These are phyloP conservation scores for Isabelozyma heimii DNA, from an alignment of 805 yeast species.

Conservation along the genomic window DNA sequence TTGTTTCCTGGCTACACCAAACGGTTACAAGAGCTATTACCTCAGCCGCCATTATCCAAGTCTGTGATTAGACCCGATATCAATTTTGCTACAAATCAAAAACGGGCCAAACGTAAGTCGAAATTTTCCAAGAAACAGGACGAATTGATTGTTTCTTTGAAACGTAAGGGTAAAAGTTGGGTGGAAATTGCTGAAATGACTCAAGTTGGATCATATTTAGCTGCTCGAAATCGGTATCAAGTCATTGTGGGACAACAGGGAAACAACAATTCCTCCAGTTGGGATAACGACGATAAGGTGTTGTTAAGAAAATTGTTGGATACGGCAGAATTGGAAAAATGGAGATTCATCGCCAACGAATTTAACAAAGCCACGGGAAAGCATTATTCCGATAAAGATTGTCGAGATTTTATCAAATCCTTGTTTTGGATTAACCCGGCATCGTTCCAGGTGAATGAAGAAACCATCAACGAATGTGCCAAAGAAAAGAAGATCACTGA, in stretches of 20 bases:
- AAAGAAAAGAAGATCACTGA: conserved; percentile 37
- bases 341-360: conserved; percentile 64
- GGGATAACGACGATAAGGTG: conserved; percentile 56
- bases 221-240: conserved; percentile 77
- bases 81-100: conserved; percentile 39
- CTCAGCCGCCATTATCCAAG: conserved; percentile 48
- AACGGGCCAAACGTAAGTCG: conserved; percentile 59
- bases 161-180: conserved; percentile 66
- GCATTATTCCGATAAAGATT: conserved; percentile 48
- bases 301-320: conserved; percentile 55
- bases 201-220: conserved; percentile 62
- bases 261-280: conserved; percentile 58
- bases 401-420: conserved; percentile 52
- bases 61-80: conserved; percentile 44
- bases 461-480: conserved; percentile 36
- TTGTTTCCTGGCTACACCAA: conserved; percentile 21
- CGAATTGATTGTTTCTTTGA: conserved; percentile 57
- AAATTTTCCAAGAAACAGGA: conserved; percentile 72
- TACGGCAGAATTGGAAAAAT: conserved; percentile 68
- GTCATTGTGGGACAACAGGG: conserved; percentile 84
- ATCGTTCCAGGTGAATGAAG: conserved; percentile 55
- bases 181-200: conserved; percentile 67
- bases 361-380: conserved; percentile 54
- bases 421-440: conserved; percentile 56
- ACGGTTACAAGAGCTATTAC: conserved; percentile 31